Evolutionary conservation across 768 basidiomycete species (phyloP), one percentile per base, ranked within the genome.

Genomic region (Neoboletus magnificus): DNA sequence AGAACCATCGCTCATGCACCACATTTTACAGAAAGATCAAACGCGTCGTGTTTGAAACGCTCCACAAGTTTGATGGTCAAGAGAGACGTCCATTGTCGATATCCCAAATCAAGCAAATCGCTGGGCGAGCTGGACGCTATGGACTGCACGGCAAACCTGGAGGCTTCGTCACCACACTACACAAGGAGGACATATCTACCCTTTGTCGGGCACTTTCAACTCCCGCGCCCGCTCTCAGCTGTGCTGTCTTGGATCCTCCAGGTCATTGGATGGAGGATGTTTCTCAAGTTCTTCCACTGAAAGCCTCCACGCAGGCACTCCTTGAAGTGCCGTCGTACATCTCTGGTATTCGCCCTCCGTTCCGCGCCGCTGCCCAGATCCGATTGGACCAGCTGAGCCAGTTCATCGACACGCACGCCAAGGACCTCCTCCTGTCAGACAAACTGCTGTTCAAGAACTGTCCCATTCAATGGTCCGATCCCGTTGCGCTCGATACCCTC

Each of bases 51-150:
- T 95, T 96, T 62, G 80, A 85, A 37, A 71, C 81, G 1, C 73
- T 93, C 20, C 60, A 68, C 39, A 97, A 98, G 67, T 89, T 71
- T 59, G 77, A 87, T 54, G 87, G 87, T 18, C 64, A 60, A 18
- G 61, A 60, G 16, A 66, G 72, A 56, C 63, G 73, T 5, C 69
- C 71, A 0, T 76, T 98, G 6, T 82, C 89, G 0, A 69, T 80
- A 4, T 90, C 93, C 0, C 86, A 89, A 61, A 82, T 91, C 67
- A 97, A 97, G 69, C 96, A 98, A 69, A 97, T 98, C 45, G 94
- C 89, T 1, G 94, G 95, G 7, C 83, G 96, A 39, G 95, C 96
- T 0, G 96, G 95, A 13, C 87, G 96, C 3, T 98, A 82, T 68
- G 91, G 91, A 3, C 70, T 89, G 41, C 84, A 86, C 33, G 73